Percentiles rank a stretch among this genome's conserved stretches.
Evolutionary conservation across 352 stramenopile genomes (phyloP).

Genomic region (Thalassiosira ordinaria): DNA sequence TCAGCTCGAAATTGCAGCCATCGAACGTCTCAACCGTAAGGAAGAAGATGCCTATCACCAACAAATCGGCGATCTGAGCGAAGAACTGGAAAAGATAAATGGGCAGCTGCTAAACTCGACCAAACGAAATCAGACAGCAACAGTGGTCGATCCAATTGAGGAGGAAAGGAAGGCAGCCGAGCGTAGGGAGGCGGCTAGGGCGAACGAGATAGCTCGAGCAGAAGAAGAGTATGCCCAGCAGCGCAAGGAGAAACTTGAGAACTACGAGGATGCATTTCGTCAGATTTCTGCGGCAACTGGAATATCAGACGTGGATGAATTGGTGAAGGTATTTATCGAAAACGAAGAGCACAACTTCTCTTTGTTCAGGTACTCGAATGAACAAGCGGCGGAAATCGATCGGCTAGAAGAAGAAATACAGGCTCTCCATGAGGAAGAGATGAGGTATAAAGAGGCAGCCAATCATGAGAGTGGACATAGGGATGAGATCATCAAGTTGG

Average conservation of each 20-base stretch:
- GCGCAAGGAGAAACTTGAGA: conserved; percentile 90
- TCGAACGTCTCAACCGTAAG: conserved; percentile 91
- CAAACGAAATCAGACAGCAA: conserved; percentile 31
- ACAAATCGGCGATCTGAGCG: conserved; percentile 78
- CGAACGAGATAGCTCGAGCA: conserved; percentile 86
- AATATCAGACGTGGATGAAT: conserved; percentile 91
- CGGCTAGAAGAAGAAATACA: conserved; percentile 52
- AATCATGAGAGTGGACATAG: conserved; percentile 89
- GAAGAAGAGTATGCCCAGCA: conserved; percentile 89
- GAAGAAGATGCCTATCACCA: conserved; percentile 87
- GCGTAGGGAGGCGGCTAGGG: conserved; percentile 37
- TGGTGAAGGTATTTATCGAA: conserved; percentile 93
- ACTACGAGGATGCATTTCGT: conserved; percentile 94
- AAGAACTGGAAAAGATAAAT: conserved; percentile 75
- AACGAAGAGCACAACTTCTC: conserved; percentile 97
- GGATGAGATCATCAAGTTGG: conserved; percentile 91
- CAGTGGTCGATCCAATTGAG: conserved; percentile 43
- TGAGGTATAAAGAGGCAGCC: conserved; percentile 86
- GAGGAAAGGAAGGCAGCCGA: conserved; percentile 57
- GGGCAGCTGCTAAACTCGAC: conserved; percentile 59
- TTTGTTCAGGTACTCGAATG: conserved; percentile 94
- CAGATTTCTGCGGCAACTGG: conserved; percentile 93
- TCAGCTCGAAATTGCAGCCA: conserved; percentile 91
- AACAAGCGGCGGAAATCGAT: conserved; percentile 93
- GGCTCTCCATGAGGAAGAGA: conserved; percentile 85